Evolutionary conservation across 2,329 filamentous ascomycete species (phyloP).

Genomic region (Pyrenochaeta sp.): DNA sequence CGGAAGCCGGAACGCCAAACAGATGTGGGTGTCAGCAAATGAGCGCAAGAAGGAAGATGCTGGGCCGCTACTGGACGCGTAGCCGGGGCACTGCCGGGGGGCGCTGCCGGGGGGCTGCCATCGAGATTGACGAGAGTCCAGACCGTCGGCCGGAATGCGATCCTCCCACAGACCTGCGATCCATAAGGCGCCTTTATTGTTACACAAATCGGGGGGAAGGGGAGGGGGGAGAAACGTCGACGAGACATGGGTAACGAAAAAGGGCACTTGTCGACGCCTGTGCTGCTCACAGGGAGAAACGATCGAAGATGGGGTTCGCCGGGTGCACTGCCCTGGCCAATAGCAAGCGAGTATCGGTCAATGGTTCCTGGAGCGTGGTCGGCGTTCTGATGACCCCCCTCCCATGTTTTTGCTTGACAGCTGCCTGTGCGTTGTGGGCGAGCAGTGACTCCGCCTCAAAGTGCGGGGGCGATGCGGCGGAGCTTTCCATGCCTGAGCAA

Average conservation of each 20-base stretch:
- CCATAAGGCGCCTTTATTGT: neutral
- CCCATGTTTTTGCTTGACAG: constrained; percentile 7
- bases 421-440: constrained; percentile 6
- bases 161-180: constrained; percentile 3
- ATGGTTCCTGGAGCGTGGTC: neutral
- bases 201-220: neutral
- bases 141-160: constrained; percentile 4
- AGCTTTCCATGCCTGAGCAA: too few relatives aligned
- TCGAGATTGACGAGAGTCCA: constrained; percentile 1
- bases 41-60: too few relatives aligned
- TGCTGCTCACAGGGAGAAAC: neutral
- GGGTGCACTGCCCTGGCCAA: neutral
- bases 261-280: neutral
- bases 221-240: neutral
- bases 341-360: neutral
- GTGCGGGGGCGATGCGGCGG: neutral
- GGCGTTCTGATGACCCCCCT: neutral
- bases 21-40: too few relatives aligned
- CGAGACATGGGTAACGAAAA: neutral
- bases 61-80: too few relatives aligned
- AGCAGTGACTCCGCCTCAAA: constrained; percentile 8
- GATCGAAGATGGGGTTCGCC: neutral
- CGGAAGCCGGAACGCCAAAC: too few relatives aligned
- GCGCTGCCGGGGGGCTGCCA: too few relatives aligned
- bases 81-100: too few relatives aligned